Evolutionary conservation across 176 grass and related monocot species (phyloP).

Genomic region (Lolium multiflorum): DNA sequence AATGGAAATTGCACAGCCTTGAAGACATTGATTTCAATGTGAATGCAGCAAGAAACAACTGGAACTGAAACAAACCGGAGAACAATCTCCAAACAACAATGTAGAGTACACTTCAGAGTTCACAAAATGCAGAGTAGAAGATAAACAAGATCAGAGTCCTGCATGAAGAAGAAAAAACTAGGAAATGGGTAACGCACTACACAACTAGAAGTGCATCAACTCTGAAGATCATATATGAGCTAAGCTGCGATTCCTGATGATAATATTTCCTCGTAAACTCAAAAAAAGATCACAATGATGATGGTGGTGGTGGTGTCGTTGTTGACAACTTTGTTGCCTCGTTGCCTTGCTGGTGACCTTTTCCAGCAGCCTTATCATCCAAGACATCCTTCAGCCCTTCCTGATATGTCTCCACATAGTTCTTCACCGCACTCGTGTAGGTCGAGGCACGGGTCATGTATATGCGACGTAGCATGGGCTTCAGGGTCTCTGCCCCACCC

Average conservation of each 20-base stretch:
- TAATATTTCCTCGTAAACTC: neutral
- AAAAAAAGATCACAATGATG: neutral
- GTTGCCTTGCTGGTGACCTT: neutral
- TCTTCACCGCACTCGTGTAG: constrained; percentile 45
- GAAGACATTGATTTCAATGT: neutral
- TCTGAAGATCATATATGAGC: neutral
- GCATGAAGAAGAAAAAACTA: neutral
- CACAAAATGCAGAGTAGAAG: neutral
- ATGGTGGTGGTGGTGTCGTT: neutral
- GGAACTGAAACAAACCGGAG: neutral
- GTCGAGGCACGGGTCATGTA: constrained; percentile 47
- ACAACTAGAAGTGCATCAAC: neutral
- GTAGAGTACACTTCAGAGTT: neutral
- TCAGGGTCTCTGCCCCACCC: constrained; percentile 37
- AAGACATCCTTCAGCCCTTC: constrained; percentile 49
- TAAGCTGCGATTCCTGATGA: neutral
- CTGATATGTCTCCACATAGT: constrained; percentile 46
- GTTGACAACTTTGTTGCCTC: neutral
- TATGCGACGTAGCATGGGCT: constrained; percentile 23
- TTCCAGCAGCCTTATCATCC: constrained; percentile 35
- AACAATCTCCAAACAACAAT: neutral
- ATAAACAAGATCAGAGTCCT: neutral
- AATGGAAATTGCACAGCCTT: neutral
- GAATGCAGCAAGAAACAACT: neutral
- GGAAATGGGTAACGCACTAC: neutral